These are phyloP conservation scores for Raphanus raphanistrum DNA, from an alignment of 345 rosid genomes.

Conservation along the genomic window DNA sequence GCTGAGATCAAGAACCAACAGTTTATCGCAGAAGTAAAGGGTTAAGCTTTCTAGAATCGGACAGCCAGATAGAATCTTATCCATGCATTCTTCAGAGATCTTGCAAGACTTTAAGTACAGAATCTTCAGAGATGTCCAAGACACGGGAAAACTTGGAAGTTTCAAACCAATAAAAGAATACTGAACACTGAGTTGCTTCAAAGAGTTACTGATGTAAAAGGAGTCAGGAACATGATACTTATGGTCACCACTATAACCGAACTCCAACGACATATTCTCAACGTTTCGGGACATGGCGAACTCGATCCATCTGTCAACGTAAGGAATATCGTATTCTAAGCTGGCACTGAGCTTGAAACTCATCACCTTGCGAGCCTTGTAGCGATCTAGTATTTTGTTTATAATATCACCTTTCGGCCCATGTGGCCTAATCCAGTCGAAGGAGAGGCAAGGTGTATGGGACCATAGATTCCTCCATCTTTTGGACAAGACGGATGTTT, in stretches of 20 bases:
- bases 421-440: not conserved
- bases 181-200: not conserved
- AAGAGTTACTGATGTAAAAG: not conserved
- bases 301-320: conserved; percentile 7
- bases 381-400: conserved; percentile 6
- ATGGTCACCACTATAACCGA: not conserved
- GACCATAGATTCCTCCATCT: conserved; percentile 28
- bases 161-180: not conserved
- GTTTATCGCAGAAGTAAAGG: not conserved
- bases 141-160: not conserved
- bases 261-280: not conserved
- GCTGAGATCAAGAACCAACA: conserved; percentile 1
- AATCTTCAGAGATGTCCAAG: conserved; percentile 10
- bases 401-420: not conserved
- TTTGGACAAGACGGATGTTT: conserved; percentile 22
- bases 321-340: accelerated
- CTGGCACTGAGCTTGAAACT: not conserved
- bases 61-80: conserved; percentile 7
- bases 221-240: not conserved
- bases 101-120: not conserved
- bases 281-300: conserved; percentile 18
- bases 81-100: not conserved
- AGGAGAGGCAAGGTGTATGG: conserved; percentile 15
- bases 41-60: conserved; percentile 3
- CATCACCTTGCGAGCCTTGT: conserved; percentile 7